A percentile compares a stretch with the other conserved stretches of the same genome.
phyloP scores from a whole-genome alignment of 2,329 filamentous ascomycete genomes.

The Fonsecaea nubica region DNA sequence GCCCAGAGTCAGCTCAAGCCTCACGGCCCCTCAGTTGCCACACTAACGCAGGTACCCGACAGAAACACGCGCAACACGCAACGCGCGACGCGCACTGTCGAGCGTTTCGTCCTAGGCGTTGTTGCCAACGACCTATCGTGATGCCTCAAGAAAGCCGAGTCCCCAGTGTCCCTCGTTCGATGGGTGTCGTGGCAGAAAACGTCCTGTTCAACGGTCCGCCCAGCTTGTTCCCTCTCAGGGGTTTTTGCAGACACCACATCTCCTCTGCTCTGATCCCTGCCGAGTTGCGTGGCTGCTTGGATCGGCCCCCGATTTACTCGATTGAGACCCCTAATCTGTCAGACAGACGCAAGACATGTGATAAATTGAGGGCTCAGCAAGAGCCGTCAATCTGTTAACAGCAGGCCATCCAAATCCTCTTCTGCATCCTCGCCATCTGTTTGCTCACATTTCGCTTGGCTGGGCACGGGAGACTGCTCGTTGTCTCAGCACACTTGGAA shows the following conservation, averaged over 20 bases:
- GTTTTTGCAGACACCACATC: background rate
- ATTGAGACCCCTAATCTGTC: background rate
- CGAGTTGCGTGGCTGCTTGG: background rate
- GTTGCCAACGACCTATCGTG: background rate
- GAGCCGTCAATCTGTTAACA: background rate
- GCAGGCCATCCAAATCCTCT: background rate
- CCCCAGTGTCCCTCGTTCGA: background rate
- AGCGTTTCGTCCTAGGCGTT: background rate
- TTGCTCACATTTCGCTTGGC: conserved; percentile 4
- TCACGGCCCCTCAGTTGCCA: background rate
- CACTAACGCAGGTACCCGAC: conserved; percentile 18
- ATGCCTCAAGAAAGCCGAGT: background rate
- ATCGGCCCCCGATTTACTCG: background rate
- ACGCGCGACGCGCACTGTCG: background rate
- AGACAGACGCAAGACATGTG: background rate
- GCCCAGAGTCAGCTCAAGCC: background rate
- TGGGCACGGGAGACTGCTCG: background rate
- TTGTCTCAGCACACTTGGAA: conserved; percentile 9
- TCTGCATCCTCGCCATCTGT: background rate
- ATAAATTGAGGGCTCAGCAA: background rate
- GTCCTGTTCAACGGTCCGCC: background rate
- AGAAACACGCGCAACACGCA: background rate
- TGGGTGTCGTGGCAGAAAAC: background rate
- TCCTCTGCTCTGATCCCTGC: too few species aligned
- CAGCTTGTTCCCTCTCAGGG: background rate